These are phyloP conservation scores for Zygosaccharomyces lentus DNA, from an alignment of 805 yeast species.

Conservation along the genomic window DNA sequence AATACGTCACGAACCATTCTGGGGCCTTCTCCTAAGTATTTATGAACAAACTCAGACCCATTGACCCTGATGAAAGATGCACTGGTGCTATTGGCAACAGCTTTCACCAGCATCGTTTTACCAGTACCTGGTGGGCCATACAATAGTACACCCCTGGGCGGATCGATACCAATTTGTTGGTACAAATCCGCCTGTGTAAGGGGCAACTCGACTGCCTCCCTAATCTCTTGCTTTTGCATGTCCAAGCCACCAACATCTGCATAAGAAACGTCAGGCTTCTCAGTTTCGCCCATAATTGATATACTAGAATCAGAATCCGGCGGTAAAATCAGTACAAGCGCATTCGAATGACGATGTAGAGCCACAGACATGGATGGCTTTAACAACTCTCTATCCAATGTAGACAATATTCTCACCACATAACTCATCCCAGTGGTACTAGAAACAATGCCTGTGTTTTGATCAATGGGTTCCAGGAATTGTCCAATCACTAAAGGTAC, in stretches of 20 bases:
- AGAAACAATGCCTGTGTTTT: slow-evolving; percentile 92
- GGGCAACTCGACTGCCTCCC: slow-evolving; percentile 98
- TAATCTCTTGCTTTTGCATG: slow-evolving; percentile 98
- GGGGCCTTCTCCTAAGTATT: slow-evolving; percentile 98
- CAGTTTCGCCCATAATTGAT: slow-evolving; percentile 90
- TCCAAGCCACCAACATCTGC: slow-evolving; percentile 99
- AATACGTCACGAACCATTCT: slow-evolving; percentile 99
- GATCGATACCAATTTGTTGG: slow-evolving; percentile 97
- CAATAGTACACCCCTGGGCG: slow-evolving; percentile 94
- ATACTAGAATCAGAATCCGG: slow-evolving; percentile 98
- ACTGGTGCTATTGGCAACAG: slow-evolving; percentile 94
- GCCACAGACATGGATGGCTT: slow-evolving; percentile 96
- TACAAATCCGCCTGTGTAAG: slow-evolving; percentile 92
- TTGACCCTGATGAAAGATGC: slow-evolving; percentile 95
- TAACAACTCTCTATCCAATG: slow-evolving; percentile 88
- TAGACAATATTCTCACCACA: slow-evolving; percentile 90
- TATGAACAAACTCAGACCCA: slow-evolving; percentile 97
- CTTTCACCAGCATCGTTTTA: slow-evolving; percentile 97
- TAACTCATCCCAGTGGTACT: slow-evolving; percentile 97
- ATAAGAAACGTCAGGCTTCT: slow-evolving; percentile 87
- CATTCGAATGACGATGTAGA: slow-evolving; percentile 96
- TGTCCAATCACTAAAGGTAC: slow-evolving; percentile 98
- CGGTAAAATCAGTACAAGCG: slow-evolving; percentile 93
- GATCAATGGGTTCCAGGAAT: slow-evolving; percentile 95
- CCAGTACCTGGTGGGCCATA: slow-evolving; percentile 99